These are phyloP conservation scores for Dendrothele bispora DNA, from an alignment of 768 basidiomycete genomes.

Conservation along the genomic window DNA sequence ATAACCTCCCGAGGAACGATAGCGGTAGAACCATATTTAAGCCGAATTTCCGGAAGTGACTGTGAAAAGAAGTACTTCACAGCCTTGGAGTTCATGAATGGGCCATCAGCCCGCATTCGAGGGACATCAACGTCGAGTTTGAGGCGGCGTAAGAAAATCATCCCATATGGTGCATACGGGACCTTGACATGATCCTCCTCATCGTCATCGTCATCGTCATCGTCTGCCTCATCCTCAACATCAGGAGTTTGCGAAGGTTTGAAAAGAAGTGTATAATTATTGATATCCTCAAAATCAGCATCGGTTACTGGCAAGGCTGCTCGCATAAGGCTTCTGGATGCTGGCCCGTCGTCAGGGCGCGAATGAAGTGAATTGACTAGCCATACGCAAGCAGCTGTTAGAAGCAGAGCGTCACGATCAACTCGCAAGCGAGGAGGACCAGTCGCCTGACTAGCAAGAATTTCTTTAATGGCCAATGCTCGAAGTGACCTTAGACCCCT, in stretches of 20 bases:
- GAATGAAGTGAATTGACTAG: slow-evolving; percentile 15
- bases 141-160: background rate
- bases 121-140: background rate
- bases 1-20: background rate
- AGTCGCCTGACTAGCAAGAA: slow-evolving; percentile 14
- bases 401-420: slow-evolving; percentile 4
- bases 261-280: slow-evolving; percentile 2
- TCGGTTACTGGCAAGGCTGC: slow-evolving; percentile 20
- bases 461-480: slow-evolving; percentile 13
- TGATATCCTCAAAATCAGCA: background rate
- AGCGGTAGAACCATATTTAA: background rate
- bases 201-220: slow-evolving; percentile 2
- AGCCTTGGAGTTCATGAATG: background rate
- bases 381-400: slow-evolving; percentile 15
- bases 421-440: background rate
- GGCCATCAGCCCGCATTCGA: background rate
- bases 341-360: slow-evolving; percentile 13
- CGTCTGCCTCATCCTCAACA: background rate
- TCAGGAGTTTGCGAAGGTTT: background rate
- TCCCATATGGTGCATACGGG: slow-evolving; percentile 1
- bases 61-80: background rate
- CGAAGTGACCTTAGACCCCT: slow-evolving; percentile 23
- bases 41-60: background rate
- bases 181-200: background rate
- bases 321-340: slow-evolving; percentile 14